A percentile compares a stretch with the other conserved stretches of the same genome.
Conservation (phyloP, 208 protist species). For the Crithidia sp. region DNA sequence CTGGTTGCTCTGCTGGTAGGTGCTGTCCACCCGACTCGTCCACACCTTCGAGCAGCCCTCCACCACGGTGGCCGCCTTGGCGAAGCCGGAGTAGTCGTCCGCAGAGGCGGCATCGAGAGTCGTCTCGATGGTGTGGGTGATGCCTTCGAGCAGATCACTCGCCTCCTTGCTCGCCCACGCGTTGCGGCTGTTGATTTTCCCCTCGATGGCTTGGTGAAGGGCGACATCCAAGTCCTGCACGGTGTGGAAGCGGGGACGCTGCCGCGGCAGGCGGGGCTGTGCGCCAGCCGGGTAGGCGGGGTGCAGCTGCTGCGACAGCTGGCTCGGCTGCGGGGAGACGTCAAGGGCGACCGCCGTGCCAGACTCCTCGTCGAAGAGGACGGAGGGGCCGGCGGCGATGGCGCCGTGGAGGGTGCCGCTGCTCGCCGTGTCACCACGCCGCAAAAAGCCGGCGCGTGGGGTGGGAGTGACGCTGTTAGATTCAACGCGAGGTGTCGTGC, state of each 20-base stretch:
- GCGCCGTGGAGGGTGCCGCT: slow-evolving; percentile 16
- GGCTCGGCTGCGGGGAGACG: slow-evolving; percentile 47
- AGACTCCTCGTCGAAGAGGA: slow-evolving; percentile 63
- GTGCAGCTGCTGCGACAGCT: slow-evolving; percentile 29
- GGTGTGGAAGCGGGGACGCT: slow-evolving; percentile 83
- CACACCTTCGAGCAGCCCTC: slow-evolving; percentile 94
- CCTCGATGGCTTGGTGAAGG: slow-evolving; percentile 88
- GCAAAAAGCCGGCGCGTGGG: slow-evolving; percentile 19
- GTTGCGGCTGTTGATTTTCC: slow-evolving; percentile 91
- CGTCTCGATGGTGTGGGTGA: slow-evolving; percentile 87
- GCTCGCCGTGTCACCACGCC: slow-evolving; percentile 13
- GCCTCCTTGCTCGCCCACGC: slow-evolving; percentile 89
- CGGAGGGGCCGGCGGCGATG: slow-evolving; percentile 55
- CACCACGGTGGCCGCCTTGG: slow-evolving; percentile 92
- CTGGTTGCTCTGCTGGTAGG: slow-evolving; percentile 83
- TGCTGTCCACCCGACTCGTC: slow-evolving; percentile 92
- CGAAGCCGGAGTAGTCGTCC: slow-evolving; percentile 89
- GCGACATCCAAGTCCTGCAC: slow-evolving; percentile 87
- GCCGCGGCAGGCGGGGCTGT: slow-evolving; percentile 42
- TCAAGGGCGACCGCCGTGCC: slow-evolving; percentile 21
- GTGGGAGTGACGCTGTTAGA: slow-evolving; percentile 9
- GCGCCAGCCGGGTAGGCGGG: slow-evolving; percentile 7
- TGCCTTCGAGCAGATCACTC: slow-evolving; percentile 88
- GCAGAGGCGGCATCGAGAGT: slow-evolving; percentile 63
- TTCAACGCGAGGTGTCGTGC: slow-evolving; percentile 4